Base-by-base conservation (phyloP, 108 stramenopile genomes). In the Bacterosira constricta region DNA sequence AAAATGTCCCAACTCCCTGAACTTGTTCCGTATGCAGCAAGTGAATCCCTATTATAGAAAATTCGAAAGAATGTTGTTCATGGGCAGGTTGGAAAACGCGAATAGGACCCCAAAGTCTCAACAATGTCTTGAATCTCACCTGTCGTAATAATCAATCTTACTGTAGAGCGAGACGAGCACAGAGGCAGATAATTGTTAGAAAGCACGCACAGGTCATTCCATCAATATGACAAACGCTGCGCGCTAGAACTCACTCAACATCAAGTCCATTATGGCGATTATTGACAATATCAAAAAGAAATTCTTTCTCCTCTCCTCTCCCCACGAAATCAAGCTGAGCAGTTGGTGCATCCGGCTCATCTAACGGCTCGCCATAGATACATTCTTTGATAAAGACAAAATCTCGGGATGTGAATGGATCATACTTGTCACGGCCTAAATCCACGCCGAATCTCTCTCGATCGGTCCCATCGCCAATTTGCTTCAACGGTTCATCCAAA, bases 91-190 rank as follows among this genome's bases (percentile, higher is more conserved):
- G n/a, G n/a, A n/a, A n/a, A n/a, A n/a, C n/a, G n/a, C n/a, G n/a
- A n/a, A n/a, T n/a, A n/a, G n/a, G n/a, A 53, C 68, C 7, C 69
- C 38, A 21, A 83, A 51, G 38, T 63, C 68, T 30, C 87, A 80
- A 21, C 72, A 49, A 25, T 64, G 44, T n/a, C n/a, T n/a, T n/a
- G 77, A 94, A 92, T 27, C 95, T n/a, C n/a, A n/a, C n/a, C n/a
- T 68, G 12, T 88, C 91, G 73, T 88, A 97, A 70, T 98, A 98
- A 75, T 98, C 97, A 18, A 94, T 83, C 69, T 96, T 98, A 71
- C n/a, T n/a, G n/a, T n/a, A n/a, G n/a, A n/a, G n/a, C n/a, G n/a
- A n/a, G n/a, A n/a, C n/a, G n/a, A n/a, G n/a, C n/a, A n/a, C n/a
- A n/a, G n/a, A n/a, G n/a, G n/a, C n/a, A n/a, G n/a, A n/a, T n/a